These are phyloP conservation scores for Ailanthus altissimus DNA, from an alignment of 345 rosid species.

Conservation along the genomic window DNA sequence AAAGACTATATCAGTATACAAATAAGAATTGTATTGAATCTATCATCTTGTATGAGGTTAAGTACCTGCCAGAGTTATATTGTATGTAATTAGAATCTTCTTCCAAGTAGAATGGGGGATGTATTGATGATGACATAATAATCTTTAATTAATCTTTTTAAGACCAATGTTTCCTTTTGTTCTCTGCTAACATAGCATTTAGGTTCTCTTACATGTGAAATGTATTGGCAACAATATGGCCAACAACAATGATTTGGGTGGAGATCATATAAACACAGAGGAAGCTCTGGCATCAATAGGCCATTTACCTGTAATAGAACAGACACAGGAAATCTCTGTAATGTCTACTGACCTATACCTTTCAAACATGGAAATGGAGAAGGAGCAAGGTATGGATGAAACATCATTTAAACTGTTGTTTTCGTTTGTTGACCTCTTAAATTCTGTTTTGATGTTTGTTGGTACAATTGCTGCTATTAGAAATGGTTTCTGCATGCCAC, in stretches of 20 bases:
- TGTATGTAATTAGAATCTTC: no score
- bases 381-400: constrained; percentile 6
- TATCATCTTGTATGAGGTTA: no score
- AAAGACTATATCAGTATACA: no score
- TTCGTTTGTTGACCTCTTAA: constrained; percentile 59
- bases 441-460: constrained; percentile 51
- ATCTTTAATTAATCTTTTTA: no score
- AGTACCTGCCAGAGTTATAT: no score
- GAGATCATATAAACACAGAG: neutral
- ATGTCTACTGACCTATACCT: neutral
- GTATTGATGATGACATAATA: no score
- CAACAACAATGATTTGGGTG: neutral
- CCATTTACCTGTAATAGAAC: neutral
- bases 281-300: neutral
- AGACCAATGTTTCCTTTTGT: no score
- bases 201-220: no score
- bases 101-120: no score
- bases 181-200: no score
- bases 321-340: neutral
- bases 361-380: neutral
- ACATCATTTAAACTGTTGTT: constrained; percentile 53
- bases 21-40: no score
- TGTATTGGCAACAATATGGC: neutral
- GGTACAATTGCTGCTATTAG: constrained; percentile 63
- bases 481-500: constrained; percentile 61